Base-by-base conservation (phyloP, 192 early-diverging fungal genomes). In the Neocallimastix lanati region DNA sequence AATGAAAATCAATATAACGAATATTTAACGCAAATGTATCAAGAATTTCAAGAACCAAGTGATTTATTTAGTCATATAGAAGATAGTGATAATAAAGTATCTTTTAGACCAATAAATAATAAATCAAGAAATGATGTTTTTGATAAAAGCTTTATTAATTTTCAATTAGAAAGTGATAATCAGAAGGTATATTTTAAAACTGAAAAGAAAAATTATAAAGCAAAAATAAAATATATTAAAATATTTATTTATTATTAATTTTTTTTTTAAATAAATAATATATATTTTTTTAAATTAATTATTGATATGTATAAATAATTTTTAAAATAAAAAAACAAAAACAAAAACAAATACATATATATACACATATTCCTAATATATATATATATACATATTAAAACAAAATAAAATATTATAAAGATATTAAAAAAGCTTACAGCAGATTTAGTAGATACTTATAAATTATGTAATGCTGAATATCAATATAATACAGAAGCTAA, bases 401-500 rank as follows among this genome's bases (percentile, higher is more conserved):
- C n/a, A n/a, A n/a, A n/a, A n/a, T n/a, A n/a, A n/a, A n/a, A n/a
- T n/a, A n/a, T n/a, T n/a, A n/a, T n/a, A n/a, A n/a, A 80, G 80
- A 28, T 80, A 29, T 16, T 67, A 21, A 28, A 28, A 28, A 29
- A 30, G 29, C 27, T 81, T 18, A 81, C 79, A 18, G 13, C 77
- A 16, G 28, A 86, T 16, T 84, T 97, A 80, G 87, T 93, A 77
- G 85, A 87, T 35, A 94, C 92, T 0, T 96, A 94, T 80, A 86
- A 88, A 29, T 84, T 86, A 36, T 92, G 92, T 79, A 96, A 97
- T 83, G 88, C 92, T 27, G 87, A 91, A 27, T 98, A 92, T 83
- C 82, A 84, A 36, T 99, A 98, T 82, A 87, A 93, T 83, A 85
- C 90, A 16, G 81, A 88, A 4, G 86, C 90, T 33, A 94, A 95